These are phyloP conservation scores for Trichosporon sp. DNA, from an alignment of 1,284 basidiomycete species.

Conservation along the genomic window DNA sequence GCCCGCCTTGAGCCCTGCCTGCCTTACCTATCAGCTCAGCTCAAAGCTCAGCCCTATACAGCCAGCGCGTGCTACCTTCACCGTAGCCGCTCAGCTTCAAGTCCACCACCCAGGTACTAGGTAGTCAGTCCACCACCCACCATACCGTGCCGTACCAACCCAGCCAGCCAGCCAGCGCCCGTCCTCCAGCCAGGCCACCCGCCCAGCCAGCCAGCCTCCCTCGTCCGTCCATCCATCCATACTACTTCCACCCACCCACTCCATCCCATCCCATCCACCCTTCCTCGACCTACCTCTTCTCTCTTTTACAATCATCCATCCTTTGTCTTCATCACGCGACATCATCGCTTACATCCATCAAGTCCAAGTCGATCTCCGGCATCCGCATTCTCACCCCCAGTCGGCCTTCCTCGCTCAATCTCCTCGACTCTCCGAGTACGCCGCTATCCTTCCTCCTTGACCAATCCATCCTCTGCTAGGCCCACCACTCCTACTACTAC, in stretches of 20 bases:
- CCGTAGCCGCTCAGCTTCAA: background rate
- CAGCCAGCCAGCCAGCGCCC: background rate
- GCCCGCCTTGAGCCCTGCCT: no score
- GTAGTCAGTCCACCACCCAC: no score
- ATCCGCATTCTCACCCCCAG: background rate
- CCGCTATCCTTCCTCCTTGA: background rate
- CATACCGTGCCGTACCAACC: no score
- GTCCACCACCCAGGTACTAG: background rate
- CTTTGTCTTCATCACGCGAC: background rate
- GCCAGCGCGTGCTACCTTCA: background rate
- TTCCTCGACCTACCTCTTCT: background rate
- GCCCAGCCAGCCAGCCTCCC: constrained; percentile 2
- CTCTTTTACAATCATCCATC: constrained; percentile 3
- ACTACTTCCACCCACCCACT: background rate
- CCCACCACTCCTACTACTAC: no score
- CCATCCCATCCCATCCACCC: constrained; percentile 1
- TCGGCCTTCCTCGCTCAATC: background rate
- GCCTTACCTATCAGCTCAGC: no score
- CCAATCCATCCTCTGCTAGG: background rate
- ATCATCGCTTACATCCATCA: background rate
- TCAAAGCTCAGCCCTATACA: no score
- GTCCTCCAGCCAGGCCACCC: background rate
- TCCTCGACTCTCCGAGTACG: background rate
- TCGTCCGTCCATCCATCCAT: background rate
- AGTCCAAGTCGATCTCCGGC: background rate